Conservation (phyloP, 2,329 filamentous ascomycete genomes). For the Trichophaea hybrida region DNA sequence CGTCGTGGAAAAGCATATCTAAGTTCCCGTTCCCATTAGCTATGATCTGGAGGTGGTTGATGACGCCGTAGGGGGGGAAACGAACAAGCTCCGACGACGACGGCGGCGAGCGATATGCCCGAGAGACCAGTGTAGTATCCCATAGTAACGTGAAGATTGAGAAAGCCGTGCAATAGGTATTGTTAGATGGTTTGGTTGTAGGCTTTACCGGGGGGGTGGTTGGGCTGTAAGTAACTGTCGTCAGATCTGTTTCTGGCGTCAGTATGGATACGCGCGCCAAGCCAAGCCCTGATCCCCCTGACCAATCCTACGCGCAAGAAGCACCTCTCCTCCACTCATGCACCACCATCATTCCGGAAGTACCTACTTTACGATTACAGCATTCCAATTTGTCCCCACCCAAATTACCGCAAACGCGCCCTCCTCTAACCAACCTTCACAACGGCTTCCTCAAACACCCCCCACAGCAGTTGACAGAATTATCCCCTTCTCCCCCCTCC, state of each 20-base stretch:
- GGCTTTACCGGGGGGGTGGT: not conserved
- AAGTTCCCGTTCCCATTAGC: not conserved
- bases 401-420: not conserved
- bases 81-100: constrained; percentile 68
- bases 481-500: not conserved
- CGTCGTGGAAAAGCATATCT: constrained; percentile 99
- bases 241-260: not conserved
- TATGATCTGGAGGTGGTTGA: not conserved
- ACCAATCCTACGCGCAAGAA: not conserved
- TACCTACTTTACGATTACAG: not conserved
- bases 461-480: not conserved
- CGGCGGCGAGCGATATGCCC: constrained; percentile 38
- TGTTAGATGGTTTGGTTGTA: not conserved
- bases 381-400: not conserved
- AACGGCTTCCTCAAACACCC: constrained; percentile 13
- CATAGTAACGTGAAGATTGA: not conserved
- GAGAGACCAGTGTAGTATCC: not conserved
- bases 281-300: not conserved
- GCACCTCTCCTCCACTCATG: not conserved
- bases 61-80: constrained; percentile 20
- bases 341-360: not conserved
- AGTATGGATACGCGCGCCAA: not conserved
- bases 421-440: constrained; percentile 11
- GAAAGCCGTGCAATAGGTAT: not conserved
- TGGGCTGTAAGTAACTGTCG: not conserved